Base-by-base conservation (phyloP, 164 flowering plant species). In the Dillenia suffruticosa region DNA sequence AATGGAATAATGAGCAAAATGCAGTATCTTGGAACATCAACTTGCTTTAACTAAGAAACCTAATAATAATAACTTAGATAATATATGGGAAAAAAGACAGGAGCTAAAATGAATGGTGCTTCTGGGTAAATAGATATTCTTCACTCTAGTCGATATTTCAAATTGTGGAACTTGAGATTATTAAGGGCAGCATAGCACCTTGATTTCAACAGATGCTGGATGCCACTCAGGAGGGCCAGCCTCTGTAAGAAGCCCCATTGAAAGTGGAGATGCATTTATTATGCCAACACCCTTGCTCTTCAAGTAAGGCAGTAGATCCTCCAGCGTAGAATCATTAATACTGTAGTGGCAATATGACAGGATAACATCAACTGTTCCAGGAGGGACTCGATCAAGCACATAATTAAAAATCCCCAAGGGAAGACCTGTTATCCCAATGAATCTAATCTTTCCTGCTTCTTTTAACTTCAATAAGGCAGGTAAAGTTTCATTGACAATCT, bases 161-260 rank as follows among this genome's bases (percentile, higher is more conserved):
- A 62, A 51, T 22, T 17, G 19, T 49, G 43, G 43, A 15, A 16
- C 6, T 9, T 53, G 10, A 58, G n/a, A 45, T 14, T 15, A 60
- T 43, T 4, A 8, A 49, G 45, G 19, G n/a, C 12, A 62, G 55
- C 9, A 44, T 14, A 56, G 46, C 15, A 93, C 99, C 94, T 91
- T 89, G 17, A 94, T 81, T 70, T 91, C 92, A 56, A 78, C 74
- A 44, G 96, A 76, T 58, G 99, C 99, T 46, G 99, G 97, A 69
- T 94, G 99, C 99, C 99, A 91, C 43, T 84, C 89, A 12, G 99
- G 99, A 2, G 96, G 96, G 32, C 97, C 99, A 74, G 55, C 76
- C 68, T 94, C 96, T 9, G 96, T 91, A 44, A 89, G 92, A 68
- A 94, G 96, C 32, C 97, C 99, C 99, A 91, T 94, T 32, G 96